Percentiles rank a stretch among this genome's conserved stretches.
Evolutionary conservation across 2,329 filamentous ascomycete genomes (phyloP).

Genomic region (Tolypocladium album): DNA sequence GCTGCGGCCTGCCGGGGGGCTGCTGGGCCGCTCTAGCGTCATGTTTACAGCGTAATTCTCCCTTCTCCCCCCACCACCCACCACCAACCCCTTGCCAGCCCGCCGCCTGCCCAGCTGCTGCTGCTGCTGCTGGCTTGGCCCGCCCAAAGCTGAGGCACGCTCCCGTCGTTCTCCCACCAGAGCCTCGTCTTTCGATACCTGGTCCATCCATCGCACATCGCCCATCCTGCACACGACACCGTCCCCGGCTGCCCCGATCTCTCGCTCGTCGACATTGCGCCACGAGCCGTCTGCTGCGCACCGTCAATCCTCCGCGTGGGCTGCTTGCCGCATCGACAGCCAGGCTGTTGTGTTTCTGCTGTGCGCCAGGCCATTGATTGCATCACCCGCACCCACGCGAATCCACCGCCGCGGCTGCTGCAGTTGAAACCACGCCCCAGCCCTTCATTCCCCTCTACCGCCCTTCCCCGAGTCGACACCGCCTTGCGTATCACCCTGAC

Average conservation of each 20-base stretch:
- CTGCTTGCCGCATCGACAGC: background rate
- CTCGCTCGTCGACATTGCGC: constrained; percentile 1
- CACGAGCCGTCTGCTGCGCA: background rate
- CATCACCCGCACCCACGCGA: constrained; percentile 17
- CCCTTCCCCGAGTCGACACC: constrained; percentile 2
- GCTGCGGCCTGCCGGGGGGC: too few relatives aligned
- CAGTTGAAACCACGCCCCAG: background rate
- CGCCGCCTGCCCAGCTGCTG: background rate
- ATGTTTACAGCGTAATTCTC: background rate
- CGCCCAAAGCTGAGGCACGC: background rate
- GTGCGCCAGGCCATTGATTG: constrained; percentile 11
- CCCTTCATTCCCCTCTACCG: constrained; percentile 5
- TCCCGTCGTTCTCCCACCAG: background rate
- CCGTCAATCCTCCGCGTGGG: background rate
- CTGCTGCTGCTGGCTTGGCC: too few relatives aligned
- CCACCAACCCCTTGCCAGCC: background rate
- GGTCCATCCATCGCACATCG: background rate
- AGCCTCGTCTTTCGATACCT: background rate
- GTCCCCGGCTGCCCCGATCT: constrained; percentile 1
- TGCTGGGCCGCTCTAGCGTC: background rate
- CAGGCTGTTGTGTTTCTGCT: background rate
- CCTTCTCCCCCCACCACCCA: background rate
- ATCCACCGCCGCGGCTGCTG: constrained; percentile 7
- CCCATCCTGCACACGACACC: background rate
- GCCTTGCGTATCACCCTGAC: constrained; percentile 7